Base-by-base conservation (phyloP, 129 eudicot species). In the Helianthus annuus region DNA sequence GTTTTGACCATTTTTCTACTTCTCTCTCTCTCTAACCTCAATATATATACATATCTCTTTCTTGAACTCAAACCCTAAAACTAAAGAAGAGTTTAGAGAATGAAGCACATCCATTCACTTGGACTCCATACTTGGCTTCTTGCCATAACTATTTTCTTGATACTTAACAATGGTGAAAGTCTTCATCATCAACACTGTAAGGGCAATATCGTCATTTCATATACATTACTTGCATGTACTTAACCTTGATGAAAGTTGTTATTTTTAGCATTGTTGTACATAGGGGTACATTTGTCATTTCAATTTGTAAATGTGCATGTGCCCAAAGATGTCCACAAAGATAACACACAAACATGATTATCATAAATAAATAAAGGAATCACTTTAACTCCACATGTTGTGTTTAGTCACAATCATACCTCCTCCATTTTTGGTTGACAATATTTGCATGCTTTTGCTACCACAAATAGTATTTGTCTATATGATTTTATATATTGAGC, bases 161-260 rank as follows among this genome's bases (percentile, higher is more conserved):
- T 85, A 32, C 87, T 83, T 54, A 46, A 73, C 39, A 66, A 64
- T 27, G 65, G 74, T 29, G 39, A 70, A 68, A 34, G 81, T 71
- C 84, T 79, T 59, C 78, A 66, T 49, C 84, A 78, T 24, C 75
- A 61, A 36, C 78, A 73, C 32, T 64, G 81, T 87, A 83, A 81
- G 84, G 40, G 11, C 67, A 51, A 56, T 55, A 32, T 48, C 5
- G 0, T 72, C 49, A 64, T 34, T 56, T n/a, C 24, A 13, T 64
- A 36, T 60, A 48, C 8, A 14, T 69, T 29, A 22, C 80, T 12
- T 76, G 73, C 49, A 39, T 83, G 81, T 11, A n/a, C 77, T 80
- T 19, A 17, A 73, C 17, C 66, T 65, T 44, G 55, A 58, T 48
- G 11, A 71, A 42, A 58, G 62, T 56, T 13, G 22, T 19, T 13